phyloP scores from a whole-genome alignment of 139 green algal genomes.

The Zygnema cylindricum region DNA sequence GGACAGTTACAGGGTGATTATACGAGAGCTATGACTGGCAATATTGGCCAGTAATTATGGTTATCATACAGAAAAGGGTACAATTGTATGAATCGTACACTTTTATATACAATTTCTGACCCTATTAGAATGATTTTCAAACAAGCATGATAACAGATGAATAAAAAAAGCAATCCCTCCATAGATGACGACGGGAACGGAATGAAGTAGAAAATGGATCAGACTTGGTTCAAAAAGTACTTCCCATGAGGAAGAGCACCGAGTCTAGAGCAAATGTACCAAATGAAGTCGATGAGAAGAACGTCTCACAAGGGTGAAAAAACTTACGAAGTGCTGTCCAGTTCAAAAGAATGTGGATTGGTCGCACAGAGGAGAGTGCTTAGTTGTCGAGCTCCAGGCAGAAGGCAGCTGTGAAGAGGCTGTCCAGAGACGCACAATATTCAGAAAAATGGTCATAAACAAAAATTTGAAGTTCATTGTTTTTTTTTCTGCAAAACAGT shows the following conservation, averaged over 20 bases:
- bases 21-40: too few species aligned
- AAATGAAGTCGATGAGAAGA: neutral
- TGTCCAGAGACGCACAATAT: slow-evolving; percentile 12
- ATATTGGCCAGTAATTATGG: neutral
- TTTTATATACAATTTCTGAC: neutral
- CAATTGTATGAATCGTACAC: neutral
- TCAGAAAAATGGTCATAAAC: too few species aligned
- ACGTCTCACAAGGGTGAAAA: neutral
- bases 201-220: neutral
- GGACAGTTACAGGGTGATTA: too few species aligned
- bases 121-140: neutral
- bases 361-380: slow-evolving; percentile 70
- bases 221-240: slow-evolving; percentile 2
- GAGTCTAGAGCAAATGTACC: neutral
- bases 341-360: slow-evolving; percentile 89
- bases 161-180: neutral
- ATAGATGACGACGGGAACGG: neutral
- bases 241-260: neutral
- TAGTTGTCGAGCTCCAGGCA: slow-evolving; percentile 71
- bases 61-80: neutral
- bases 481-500: too few species aligned
- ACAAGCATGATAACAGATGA: neutral
- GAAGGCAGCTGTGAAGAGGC: slow-evolving; percentile 88
- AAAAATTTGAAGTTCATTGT: too few species aligned
- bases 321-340: slow-evolving; percentile 58